Base-by-base conservation (phyloP, 2,329 filamentous ascomycete genomes). In the Paradendryphiella salina region DNA sequence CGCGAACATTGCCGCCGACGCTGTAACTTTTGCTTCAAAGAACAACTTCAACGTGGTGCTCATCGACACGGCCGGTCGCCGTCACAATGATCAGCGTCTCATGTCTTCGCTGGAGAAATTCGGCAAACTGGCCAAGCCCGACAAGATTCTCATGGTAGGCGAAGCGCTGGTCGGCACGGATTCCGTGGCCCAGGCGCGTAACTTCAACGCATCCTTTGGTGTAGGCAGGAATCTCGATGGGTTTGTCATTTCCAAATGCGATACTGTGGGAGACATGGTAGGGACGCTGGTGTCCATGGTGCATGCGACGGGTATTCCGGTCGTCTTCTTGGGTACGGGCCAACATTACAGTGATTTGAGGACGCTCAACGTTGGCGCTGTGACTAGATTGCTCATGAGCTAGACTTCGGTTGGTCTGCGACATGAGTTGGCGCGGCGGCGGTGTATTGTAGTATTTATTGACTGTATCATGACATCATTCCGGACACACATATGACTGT, bases 221-320 rank as follows among this genome's bases (percentile, higher is more conserved):
- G 80, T 84, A 4, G 86, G 85, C 11, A 81, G 93, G 50, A 83
- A 84, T 21, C 81, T 99, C 31, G 95, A 99, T 75, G 94, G 94
- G 5, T 99, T 99, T 75, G 96, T 99, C 70, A 96, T 99, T 64
- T 93, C 88, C 54, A 99, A 99, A 76, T 97, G 94, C 73, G 94
- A 99, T 76, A 99, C 94, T 0, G 95, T 99, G 31, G 95, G 94
- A n/a, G 93, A 96, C 76, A 97, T 97, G 92, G 91, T 96, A 35
- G 91, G 87, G 2, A 96, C 93, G 2, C 79, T 99, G 57, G 94
- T 99, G 56, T 96, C 90, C 71, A 93, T 99, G 79, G 93, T 99
- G 32, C 93, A 97, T 76, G 93, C 94, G 3, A 99, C 95, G 3
- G 90, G 93, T 21, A 95, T 99, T 37, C 95, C 95, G 0, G 91